These are phyloP conservation scores for Andrographis paniculata DNA, from an alignment of 305 asterid species.

Conservation along the genomic window DNA sequence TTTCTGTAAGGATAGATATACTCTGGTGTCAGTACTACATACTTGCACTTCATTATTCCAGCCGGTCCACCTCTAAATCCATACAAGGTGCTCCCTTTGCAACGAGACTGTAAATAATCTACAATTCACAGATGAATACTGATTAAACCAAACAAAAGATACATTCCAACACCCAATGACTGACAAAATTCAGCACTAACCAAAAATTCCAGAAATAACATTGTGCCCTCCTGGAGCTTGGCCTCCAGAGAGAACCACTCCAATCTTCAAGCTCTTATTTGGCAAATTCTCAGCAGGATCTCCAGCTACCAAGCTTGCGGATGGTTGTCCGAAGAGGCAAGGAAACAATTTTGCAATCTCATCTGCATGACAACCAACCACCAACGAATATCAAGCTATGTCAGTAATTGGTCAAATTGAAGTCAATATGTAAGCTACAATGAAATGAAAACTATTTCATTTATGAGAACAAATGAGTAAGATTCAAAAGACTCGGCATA, in stretches of 20 bases:
- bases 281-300: conserved; percentile 27
- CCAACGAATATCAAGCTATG: conserved; percentile 10
- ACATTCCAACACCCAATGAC: neutral
- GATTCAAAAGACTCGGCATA: neutral
- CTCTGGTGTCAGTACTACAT: conserved; percentile 62
- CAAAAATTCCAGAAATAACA: conserved; percentile 93
- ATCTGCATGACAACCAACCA: conserved; percentile 42
- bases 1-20: conserved; percentile 88
- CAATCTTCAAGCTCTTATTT: conserved; percentile 56
- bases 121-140: conserved; percentile 18
- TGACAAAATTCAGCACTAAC: conserved; percentile 28
- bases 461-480: neutral
- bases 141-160: conserved; percentile 10
- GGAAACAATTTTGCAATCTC: conserved; percentile 95
- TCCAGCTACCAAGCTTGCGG: conserved; percentile 61
- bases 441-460: neutral
- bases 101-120: conserved; percentile 88
- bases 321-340: conserved; percentile 77
- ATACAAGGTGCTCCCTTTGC: conserved; percentile 91
- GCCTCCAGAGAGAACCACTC: conserved; percentile 95
- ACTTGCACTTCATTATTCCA: conserved; percentile 92
- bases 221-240: conserved; percentile 99
- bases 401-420: conserved; percentile 14
- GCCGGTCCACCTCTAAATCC: conserved; percentile 99
- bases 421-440: neutral